These are phyloP conservation scores for Solanum appendiculatum DNA, from an alignment of 257 asterid species.

Conservation along the genomic window DNA sequence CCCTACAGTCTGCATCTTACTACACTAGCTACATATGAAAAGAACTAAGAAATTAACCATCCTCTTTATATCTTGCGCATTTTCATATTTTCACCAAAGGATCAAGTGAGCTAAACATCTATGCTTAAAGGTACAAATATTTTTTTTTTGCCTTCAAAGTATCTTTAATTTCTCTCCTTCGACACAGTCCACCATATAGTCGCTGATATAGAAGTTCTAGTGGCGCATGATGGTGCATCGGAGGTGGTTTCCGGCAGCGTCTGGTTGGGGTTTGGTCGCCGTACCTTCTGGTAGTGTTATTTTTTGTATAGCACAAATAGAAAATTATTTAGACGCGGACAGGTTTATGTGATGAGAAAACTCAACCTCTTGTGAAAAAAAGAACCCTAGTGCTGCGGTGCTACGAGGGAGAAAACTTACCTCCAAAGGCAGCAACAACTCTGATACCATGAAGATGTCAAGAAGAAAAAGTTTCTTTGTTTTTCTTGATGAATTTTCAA, in stretches of 20 bases:
- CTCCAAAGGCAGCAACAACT: not conserved
- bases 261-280: not conserved
- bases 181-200: not conserved
- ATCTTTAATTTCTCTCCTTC: not conserved
- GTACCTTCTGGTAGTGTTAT: not conserved
- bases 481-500: not conserved
- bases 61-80: not conserved
- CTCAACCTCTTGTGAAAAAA: not conserved
- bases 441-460: not conserved
- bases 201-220: not conserved
- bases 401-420: not conserved
- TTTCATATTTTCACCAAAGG: not conserved
- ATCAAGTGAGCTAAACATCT: not conserved
- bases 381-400: not conserved
- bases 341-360: not conserved
- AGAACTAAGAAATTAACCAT: not conserved
- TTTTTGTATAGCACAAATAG: not conserved
- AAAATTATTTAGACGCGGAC: not conserved
- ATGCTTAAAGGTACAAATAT: not conserved
- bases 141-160: not conserved
- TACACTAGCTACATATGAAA: not conserved
- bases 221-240: not conserved
- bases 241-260: not conserved
- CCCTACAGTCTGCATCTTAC: not conserved
- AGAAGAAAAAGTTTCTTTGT: not conserved